Evolutionary conservation across 2,329 filamentous ascomycete genomes (phyloP).

Genomic region (Trichoderma arundinaceum): DNA sequence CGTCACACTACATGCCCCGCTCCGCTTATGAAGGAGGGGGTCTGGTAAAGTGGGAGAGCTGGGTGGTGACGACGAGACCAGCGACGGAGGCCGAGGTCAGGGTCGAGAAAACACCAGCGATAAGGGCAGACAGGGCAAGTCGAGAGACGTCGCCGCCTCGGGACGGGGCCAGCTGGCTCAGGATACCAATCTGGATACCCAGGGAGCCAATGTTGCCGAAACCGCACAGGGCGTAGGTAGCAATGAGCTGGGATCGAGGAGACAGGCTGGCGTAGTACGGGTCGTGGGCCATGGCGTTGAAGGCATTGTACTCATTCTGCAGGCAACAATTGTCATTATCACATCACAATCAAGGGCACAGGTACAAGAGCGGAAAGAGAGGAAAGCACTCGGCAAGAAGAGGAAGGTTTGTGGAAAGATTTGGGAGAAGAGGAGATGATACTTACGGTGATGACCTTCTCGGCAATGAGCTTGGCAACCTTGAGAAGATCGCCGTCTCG

Average conservation of each 20-base stretch:
- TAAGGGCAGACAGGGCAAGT: conserved; percentile 76
- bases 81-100: conserved; percentile 79
- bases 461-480: conserved; percentile 79
- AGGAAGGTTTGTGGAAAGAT: not conserved
- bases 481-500: conserved; percentile 67
- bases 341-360: conserved; percentile 16
- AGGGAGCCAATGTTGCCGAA: conserved; percentile 88
- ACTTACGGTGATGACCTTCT: conserved; percentile 77
- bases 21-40: conserved; percentile 10
- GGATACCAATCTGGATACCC: conserved; percentile 87
- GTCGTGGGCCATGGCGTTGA: conserved; percentile 62
- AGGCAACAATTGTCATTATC: conserved; percentile 19
- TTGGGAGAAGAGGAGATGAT: not conserved
- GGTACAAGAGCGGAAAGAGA: not conserved
- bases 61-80: conserved; percentile 71
- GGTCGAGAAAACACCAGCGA: conserved; percentile 79
- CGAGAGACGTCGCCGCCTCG: conserved; percentile 76
- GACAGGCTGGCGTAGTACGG: conserved; percentile 63
- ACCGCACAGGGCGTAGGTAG: conserved; percentile 82
- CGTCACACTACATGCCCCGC: not conserved
- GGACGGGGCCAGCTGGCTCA: conserved; percentile 78
- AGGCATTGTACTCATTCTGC: conserved; percentile 80
- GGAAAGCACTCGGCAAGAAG: not conserved
- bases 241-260: conserved; percentile 76
- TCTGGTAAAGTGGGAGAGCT: conserved; percentile 37